Evolutionary conservation across 163 green algal genomes (phyloP).

Genomic region (Chlamydomonas reinhardtii): DNA sequence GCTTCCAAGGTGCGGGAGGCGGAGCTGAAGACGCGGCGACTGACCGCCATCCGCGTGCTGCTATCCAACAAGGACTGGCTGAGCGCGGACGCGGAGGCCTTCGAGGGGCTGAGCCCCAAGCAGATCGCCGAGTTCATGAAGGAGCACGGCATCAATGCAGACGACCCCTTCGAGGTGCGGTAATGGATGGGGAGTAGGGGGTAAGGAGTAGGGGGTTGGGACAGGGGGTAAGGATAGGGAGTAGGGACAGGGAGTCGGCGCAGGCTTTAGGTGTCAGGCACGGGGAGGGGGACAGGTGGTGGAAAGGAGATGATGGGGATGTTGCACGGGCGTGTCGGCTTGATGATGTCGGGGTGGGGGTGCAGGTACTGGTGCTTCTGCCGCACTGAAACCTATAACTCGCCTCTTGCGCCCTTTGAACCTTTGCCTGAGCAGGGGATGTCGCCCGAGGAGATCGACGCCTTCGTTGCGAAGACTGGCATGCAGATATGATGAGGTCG

Average conservation of each 20-base stretch:
- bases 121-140: conserved; percentile 50
- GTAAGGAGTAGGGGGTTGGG: neutral
- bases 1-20: neutral
- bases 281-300: too few species aligned
- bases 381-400: too few species aligned
- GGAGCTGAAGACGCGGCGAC: conserved; percentile 24
- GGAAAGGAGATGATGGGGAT: too few species aligned
- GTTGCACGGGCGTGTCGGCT: too few species aligned
- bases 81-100: conserved; percentile 31
- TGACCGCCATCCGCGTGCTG: conserved; percentile 20
- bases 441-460: conserved; percentile 55
- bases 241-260: too few species aligned
- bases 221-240: neutral
- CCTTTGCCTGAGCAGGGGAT: conserved; percentile 37
- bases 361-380: too few species aligned
- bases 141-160: conserved; percentile 27
- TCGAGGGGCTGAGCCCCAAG: conserved; percentile 51
- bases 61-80: conserved; percentile 41
- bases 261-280: too few species aligned
- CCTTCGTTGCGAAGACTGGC: conserved; percentile 22
- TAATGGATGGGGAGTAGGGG: neutral
- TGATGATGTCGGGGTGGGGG: too few species aligned
- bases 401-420: too few species aligned
- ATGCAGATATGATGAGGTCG: neutral
- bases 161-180: conserved; percentile 53